Base-by-base conservation (phyloP, 352 stramenopile genomes). In the Globisporangium irregulare region DNA sequence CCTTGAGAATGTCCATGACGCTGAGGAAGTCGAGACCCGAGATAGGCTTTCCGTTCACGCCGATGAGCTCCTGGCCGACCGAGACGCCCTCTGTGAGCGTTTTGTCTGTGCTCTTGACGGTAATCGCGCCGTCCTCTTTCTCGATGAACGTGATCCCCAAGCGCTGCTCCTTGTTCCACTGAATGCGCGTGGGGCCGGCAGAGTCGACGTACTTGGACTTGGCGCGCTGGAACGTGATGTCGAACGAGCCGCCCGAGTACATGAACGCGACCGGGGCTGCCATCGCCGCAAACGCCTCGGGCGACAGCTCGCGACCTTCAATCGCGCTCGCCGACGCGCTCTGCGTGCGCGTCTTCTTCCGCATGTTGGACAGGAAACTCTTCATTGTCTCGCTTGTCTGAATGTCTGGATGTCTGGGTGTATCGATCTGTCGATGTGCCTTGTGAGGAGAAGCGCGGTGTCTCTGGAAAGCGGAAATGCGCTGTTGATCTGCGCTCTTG, bases 91-190 rank as follows among this genome's bases (percentile, higher is more conserved):
- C 73, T 9, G 59, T 32, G 29, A 66, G 64, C 61, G 74, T 71
- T 4, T 24, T 58, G 56, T 75, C 75, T 1, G 69, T 36, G 48
- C 77, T 71, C 62, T 86, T 84, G 65, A 89, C 76, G 18, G 69
- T 62, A 63, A 87, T 77, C 14, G 64, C 71, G n/a, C 74, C 72
- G 60, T 75, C 69, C 18, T 64, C 72, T 34, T 70, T 62, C 63
- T 87, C 72, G 27, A 80, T 53, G 62, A 89, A 85, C 27, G 75
- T 87, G 48, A 89, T 69, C 41, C 79, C 81, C 25, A 89, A 70
- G 22, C 72, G 77, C 38, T 78, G 64, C 55, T 80, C 59, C 51
- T 86, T 87, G 54, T 67, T 36, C 81, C 79, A 89, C 51, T 72
- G 32, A 7, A 89, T 62, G 59, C 75, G 75, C 62, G 64, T 81